A percentile compares a stretch with the other conserved stretches of the same genome.
Evolutionary conservation across 2,329 filamentous ascomycete genomes (phyloP).

Genomic region (Colletotrichum sublineola): DNA sequence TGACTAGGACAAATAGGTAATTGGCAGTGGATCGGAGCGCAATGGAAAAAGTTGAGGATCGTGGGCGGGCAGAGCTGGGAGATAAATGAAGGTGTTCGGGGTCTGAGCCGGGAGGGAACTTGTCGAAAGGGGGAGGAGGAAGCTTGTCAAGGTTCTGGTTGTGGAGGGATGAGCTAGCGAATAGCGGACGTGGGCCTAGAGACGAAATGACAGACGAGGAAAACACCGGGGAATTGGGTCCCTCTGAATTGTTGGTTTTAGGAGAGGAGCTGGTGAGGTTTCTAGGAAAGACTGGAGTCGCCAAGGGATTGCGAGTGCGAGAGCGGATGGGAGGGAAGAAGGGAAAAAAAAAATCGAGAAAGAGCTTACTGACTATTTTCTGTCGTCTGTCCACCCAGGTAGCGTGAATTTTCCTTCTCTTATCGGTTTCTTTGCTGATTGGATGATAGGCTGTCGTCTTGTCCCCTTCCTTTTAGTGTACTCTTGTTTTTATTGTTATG

Average conservation of each 20-base stretch:
- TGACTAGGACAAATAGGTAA: constrained; percentile 26
- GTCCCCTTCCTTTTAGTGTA: not conserved
- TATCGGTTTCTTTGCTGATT: not conserved
- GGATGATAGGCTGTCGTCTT: not conserved
- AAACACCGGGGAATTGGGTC: constrained; percentile 3
- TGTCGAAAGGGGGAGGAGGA: constrained; percentile 15
- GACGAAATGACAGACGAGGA: constrained; percentile 33
- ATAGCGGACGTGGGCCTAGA: constrained; percentile 33
- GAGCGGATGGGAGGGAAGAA: not conserved
- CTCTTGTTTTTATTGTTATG: too few species aligned
- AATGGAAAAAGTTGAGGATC: not conserved
- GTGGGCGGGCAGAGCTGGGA: constrained; percentile 35
- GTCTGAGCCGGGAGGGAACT: constrained; percentile 19
- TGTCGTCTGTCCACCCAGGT: not conserved
- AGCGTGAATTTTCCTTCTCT: not conserved
- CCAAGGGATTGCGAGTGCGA: constrained; percentile 8
- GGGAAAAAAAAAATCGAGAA: not conserved
- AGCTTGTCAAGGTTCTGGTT: constrained; percentile 35
- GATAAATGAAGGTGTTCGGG: constrained; percentile 23
- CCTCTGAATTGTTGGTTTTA: not conserved
- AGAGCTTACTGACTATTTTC: not conserved
- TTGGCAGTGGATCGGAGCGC: constrained; percentile 23
- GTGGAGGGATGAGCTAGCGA: constrained; percentile 39
- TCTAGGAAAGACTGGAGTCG: constrained; percentile 5
- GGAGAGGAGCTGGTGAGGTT: not conserved